These are phyloP conservation scores for Blastobotrys illinoisensis DNA, from an alignment of 1,139 yeast genomes.

Conservation along the genomic window DNA sequence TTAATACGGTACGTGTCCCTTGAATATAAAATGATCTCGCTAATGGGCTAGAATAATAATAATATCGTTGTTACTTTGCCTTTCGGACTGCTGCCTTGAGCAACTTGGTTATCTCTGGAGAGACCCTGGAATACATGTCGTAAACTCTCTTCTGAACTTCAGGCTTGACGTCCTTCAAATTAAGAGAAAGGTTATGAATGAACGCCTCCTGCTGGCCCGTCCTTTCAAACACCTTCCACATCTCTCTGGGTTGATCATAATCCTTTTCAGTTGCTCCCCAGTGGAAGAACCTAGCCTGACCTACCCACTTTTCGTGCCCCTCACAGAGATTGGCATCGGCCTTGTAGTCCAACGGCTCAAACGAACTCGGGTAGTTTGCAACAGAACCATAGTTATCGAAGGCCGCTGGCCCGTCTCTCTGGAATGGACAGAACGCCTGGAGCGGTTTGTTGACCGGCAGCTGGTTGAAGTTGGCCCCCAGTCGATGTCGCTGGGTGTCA, in stretches of 20 bases:
- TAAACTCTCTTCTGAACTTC: conserved; percentile 74
- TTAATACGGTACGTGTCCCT: too few relatives aligned
- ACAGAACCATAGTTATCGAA: conserved; percentile 76
- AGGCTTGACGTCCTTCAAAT: conserved; percentile 63
- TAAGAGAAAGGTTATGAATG: conserved; percentile 78
- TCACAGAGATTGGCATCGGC: conserved; percentile 37
- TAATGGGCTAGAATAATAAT: too few relatives aligned
- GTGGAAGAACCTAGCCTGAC: conserved; percentile 83
- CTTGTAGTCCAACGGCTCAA: conserved; percentile 46
- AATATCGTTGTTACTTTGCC: too few relatives aligned
- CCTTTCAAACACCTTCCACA: conserved; percentile 69
- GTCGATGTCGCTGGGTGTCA: conserved; percentile 65
- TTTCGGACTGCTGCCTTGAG: too few relatives aligned
- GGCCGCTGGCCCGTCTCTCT: conserved; percentile 81
- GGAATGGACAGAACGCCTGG: conserved; percentile 32
- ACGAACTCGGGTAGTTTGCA: conserved; percentile 51
- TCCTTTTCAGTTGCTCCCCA: conserved; percentile 71
- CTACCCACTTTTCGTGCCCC: conserved; percentile 80
- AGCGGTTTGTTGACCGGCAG: conserved; percentile 59
- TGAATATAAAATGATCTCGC: too few relatives aligned
- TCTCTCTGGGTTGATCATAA: conserved; percentile 58
- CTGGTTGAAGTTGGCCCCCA: conserved; percentile 62
- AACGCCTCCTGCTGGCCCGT: conserved; percentile 68
- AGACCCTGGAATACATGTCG: conserved; percentile 69
- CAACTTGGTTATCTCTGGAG: conserved; percentile 53